These are phyloP conservation scores for Cystofilobasidium bisporidii DNA, from an alignment of 768 basidiomycete species.

Conservation along the genomic window DNA sequence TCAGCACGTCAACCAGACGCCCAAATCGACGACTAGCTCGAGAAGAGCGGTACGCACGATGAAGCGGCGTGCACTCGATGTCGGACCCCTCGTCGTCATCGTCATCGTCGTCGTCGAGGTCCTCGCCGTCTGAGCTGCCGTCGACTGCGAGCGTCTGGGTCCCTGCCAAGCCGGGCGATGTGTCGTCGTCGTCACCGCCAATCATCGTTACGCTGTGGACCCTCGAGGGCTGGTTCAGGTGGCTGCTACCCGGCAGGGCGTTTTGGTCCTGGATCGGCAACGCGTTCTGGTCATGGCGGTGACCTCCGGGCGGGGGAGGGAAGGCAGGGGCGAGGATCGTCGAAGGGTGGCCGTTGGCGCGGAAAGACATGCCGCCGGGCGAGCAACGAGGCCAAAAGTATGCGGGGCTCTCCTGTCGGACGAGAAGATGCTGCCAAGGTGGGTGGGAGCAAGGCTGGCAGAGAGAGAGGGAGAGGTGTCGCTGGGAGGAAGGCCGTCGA, in stretches of 20 bases:
- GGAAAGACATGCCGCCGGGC: too few species aligned
- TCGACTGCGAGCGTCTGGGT: background rate
- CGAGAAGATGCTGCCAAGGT: too few species aligned
- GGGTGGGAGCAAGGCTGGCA: too few species aligned
- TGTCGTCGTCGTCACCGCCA: background rate
- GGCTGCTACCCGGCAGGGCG: background rate
- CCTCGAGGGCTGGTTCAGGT: background rate
- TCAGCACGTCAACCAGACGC: too few species aligned
- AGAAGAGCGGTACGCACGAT: conserved; percentile 9
- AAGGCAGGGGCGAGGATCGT: background rate
- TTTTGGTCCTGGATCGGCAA: background rate
- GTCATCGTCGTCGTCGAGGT: background rate
- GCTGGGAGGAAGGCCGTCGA: too few species aligned
- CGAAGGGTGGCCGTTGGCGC: background rate
- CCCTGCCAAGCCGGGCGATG: background rate
- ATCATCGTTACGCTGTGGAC: background rate
- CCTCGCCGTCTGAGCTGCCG: background rate
- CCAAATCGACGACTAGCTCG: too few species aligned
- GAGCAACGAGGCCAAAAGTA: too few species aligned
- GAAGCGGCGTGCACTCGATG: conserved; percentile 1
- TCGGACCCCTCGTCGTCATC: conserved; percentile 12
- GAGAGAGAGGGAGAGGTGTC: too few species aligned
- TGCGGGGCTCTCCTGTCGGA: too few species aligned
- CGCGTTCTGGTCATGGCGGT: background rate
- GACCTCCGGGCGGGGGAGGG: background rate